phyloP scores from a whole-genome alignment of 768 basidiomycete genomes.

The Russula foetens region DNA sequence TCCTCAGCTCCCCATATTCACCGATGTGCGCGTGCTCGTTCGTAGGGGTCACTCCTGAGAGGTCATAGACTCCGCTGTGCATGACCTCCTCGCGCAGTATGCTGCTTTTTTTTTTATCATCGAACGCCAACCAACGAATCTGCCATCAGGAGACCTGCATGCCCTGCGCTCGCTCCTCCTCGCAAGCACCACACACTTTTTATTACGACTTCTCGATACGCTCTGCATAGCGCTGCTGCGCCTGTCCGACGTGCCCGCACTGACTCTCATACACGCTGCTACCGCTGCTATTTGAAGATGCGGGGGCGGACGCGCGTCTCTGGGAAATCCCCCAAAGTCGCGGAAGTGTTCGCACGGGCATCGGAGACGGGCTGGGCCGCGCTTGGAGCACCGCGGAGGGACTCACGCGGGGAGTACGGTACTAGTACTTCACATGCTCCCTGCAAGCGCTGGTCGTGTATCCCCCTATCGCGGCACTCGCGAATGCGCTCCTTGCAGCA shows the following conservation, averaged over 20 bases:
- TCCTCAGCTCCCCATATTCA: conserved; percentile 81
- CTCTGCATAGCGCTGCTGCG: conserved; percentile 71
- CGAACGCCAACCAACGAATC: conserved; percentile 41
- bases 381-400: conserved; percentile 15
- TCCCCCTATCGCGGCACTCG: conserved; percentile 60
- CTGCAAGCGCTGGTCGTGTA: too few relatives aligned
- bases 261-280: conserved; percentile 72
- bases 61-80: conserved; percentile 75
- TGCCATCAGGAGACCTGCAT: conserved; percentile 24
- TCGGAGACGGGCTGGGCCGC: conserved; percentile 11
- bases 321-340: conserved; percentile 40
- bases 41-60: conserved; percentile 90
- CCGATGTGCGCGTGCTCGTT: conserved; percentile 91
- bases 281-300: conserved; percentile 53
- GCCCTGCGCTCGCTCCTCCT: conserved; percentile 48
- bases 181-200: conserved; percentile 54
- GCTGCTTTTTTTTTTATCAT: conserved; percentile 87
- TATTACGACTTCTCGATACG: conserved; percentile 55
- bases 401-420: conserved; percentile 20
- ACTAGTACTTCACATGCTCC: too few relatives aligned
- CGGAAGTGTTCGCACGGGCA: conserved; percentile 21
- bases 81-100: conserved; percentile 88
- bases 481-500: conserved; percentile 64
- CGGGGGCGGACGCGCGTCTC: conserved; percentile 50
- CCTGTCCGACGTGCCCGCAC: conserved; percentile 49